Evolutionary conservation across 2,329 filamentous ascomycete genomes (phyloP), one percentile per base, ranked within the genome.

Genomic region (Apiospora koreana): DNA sequence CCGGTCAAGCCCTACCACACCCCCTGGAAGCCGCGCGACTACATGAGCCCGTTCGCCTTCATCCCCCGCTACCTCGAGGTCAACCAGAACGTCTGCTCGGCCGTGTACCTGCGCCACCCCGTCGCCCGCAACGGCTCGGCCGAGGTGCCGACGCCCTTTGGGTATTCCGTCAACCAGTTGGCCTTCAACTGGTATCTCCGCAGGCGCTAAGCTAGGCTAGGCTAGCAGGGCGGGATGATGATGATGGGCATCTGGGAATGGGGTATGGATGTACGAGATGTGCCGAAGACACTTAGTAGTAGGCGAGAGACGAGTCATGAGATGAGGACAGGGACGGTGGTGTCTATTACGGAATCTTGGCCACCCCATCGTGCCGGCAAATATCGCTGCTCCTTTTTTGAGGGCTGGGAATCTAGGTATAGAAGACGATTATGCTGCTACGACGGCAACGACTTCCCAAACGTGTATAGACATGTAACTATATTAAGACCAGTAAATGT

Each of bases 1-100:
- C 82, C 82, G 65, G 83, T 80, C 70, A 97, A 97, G 83, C 94
- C 96, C 3, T 99, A 99, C 80, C 88, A 88, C 5, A 98, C 95
- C 1, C 96, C 96, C 16, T 99, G 96, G 96, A 84, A 87, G 74
- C 96, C 96, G 16, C 88, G 94, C 69, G 88, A 92, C 68, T 98
- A 89, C 82, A 97, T 99, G 93, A 87, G 89, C 68, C 91, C 95
- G 0, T 99, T 99, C 82, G 94, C 95, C 31, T 98, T 97, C 82
- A 94, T 99, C 75, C 96, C 96, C 14, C 87, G 93, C 69, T 99
- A 98, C 81, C 89, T 99, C 72, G 97, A 99, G 84, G 96, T 99
- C 76, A 98, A 98, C 86, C 96, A 97, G 81, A 97, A 95, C 78
- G 93, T 98, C 77, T 99, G 96, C 82, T 92, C 95, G 1, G 96